Evolutionary conservation across 345 rosid species (phyloP).

Genomic region (Heritiera fomes): DNA sequence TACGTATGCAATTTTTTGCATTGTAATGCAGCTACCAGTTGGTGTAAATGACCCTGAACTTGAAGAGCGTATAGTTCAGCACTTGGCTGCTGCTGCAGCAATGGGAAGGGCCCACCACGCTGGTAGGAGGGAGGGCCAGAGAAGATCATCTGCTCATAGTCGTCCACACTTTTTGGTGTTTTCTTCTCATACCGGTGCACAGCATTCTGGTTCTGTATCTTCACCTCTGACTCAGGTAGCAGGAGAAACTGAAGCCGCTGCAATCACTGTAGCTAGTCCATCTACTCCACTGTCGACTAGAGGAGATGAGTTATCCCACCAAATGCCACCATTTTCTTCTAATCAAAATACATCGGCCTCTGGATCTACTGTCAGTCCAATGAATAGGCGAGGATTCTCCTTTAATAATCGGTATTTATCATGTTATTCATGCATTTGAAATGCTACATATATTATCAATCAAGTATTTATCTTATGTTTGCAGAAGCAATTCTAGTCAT

Average conservation of each 20-base stretch:
- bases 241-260: constrained; percentile 42
- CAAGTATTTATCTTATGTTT: constrained; percentile 10
- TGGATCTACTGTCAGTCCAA: constrained; percentile 31
- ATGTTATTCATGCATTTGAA: neutral
- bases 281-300: constrained; percentile 31
- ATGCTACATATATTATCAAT: neutral
- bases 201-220: constrained; percentile 36
- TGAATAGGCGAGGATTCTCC: constrained; percentile 39
- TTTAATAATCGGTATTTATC: constrained; percentile 41
- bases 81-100: constrained; percentile 73
- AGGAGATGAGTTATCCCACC: constrained; percentile 36
- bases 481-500: constrained; percentile 34
- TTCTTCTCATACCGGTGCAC: constrained; percentile 44
- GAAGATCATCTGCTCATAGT: constrained; percentile 53
- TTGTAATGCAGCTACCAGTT: constrained; percentile 53
- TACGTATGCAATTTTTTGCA: neutral
- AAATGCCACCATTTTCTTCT: constrained; percentile 26
- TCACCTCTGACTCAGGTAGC: constrained; percentile 33
- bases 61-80: constrained; percentile 74
- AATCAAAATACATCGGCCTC: constrained; percentile 35
- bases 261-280: constrained; percentile 33
- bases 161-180: constrained; percentile 56
- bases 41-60: constrained; percentile 66
- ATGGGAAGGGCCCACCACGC: constrained; percentile 55
- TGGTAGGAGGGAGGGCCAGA: constrained; percentile 60